phyloP scores from a whole-genome alignment of 306 rosid species.

The Mimosa bimucronata region DNA sequence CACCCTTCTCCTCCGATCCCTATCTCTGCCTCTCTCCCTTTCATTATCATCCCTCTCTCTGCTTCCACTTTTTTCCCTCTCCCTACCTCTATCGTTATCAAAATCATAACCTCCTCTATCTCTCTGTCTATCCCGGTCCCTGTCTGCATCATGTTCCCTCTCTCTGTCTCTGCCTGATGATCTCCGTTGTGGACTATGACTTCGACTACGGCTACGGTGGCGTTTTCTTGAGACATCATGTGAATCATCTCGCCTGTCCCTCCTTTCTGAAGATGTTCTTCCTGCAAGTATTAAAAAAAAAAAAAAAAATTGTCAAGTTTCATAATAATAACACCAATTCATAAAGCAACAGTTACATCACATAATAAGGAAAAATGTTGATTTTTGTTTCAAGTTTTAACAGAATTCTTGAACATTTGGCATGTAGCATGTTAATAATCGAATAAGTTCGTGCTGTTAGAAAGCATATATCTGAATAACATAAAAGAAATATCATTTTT shows the following conservation, averaged over 20 bases:
- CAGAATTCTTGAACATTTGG: conserved; percentile 15
- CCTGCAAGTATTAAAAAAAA: conserved; percentile 45
- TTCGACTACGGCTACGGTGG: too few relatives aligned
- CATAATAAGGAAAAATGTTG: not conserved
- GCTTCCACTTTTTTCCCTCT: too few relatives aligned
- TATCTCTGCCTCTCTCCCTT: too few relatives aligned
- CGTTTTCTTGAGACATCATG: conserved; percentile 60
- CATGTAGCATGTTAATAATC: not conserved
- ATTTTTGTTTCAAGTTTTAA: not conserved
- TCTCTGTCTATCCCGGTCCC: too few relatives aligned
- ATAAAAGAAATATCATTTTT: conserved; percentile 17
- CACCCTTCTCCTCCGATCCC: too few relatives aligned
- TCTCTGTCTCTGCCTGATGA: conserved; percentile 72
- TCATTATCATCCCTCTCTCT: too few relatives aligned
- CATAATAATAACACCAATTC: conserved; percentile 14
- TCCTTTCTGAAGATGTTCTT: conserved; percentile 69
- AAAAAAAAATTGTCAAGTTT: not conserved
- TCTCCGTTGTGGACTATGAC: conserved; percentile 70
- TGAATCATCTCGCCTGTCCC: conserved; percentile 61
- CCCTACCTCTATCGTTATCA: too few relatives aligned
- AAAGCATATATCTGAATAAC: conserved; percentile 1
- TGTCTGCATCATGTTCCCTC: conserved; percentile 73
- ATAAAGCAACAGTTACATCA: conserved; percentile 16
- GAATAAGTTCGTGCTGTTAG: not conserved
- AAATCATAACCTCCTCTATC: too few relatives aligned